Base-by-base conservation (phyloP, 345 rosid species). In the Ailanthus altissimus region DNA sequence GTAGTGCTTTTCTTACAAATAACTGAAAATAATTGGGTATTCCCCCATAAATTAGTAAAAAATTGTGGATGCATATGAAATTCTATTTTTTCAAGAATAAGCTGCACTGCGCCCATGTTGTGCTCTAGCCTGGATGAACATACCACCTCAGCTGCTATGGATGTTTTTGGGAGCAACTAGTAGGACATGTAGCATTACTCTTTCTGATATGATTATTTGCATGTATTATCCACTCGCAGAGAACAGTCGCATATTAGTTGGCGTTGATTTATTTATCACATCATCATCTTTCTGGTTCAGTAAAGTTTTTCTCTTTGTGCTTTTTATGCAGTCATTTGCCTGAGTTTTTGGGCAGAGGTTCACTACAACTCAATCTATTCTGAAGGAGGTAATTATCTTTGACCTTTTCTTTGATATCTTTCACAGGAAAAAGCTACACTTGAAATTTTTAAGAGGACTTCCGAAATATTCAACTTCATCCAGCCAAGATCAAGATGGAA, bases 321-420 rank as follows among this genome's bases (percentile, higher is more conserved):
- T 65, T 76, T 72, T 21, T 68, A 9, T 90, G 89, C 92, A 95
- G 99, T 71, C 45, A 88, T 95, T 76, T 91, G 74, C 82, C 72
- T 93, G 79, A 95, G 99, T 81, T 95, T 95, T 71, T 93, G 99
- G 99, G 98, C 99, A 63, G 99, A 95, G 81, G 99, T 95, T 64
- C 99, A 95, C 81, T 95, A 95, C 91, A 95, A 95, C 79, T 85
- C 99, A n/a, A 91, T 95, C 79, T 86, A 90, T 85, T 84, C 88
- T 47, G 83, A 84, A 85, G 86, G 81, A 84, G 97, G 97, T 88
- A 80, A 80, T 9, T 61, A 20, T 63, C 13, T 62, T 50, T n/a
- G 46, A 21, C 16, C 60, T 70, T 25, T 23, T 2, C 51, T 75
- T 59, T 14, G 45, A 25, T 49, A 0, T 56, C 5, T 2, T 64